Percentiles rank a stretch among this genome's conserved stretches.
Evolutionary conservation across 345 rosid species (phyloP).

Genomic region (Euphorbia tirucalli): DNA sequence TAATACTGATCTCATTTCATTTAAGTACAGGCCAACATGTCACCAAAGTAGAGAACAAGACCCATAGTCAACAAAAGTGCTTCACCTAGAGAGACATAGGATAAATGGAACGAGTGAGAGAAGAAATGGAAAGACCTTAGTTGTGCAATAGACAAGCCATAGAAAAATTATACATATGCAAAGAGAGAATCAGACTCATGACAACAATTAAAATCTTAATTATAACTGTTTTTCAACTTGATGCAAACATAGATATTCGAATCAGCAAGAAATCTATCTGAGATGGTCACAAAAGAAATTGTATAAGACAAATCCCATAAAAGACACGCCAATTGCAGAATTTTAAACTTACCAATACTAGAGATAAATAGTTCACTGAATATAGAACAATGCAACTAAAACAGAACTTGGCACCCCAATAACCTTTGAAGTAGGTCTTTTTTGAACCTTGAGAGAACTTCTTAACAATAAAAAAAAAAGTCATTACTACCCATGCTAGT

Average conservation of each 20-base stretch:
- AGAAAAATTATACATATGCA: no score
- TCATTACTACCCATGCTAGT: no score
- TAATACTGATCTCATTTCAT: constrained; percentile 73
- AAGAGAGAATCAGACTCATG: no score
- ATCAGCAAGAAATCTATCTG: neutral
- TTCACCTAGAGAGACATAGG: constrained; percentile 55
- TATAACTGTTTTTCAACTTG: neutral
- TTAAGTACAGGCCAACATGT: constrained; percentile 71
- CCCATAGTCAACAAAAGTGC: constrained; percentile 74
- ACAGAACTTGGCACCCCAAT: constrained; percentile 43
- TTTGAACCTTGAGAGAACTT: no score
- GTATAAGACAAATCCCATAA: neutral
- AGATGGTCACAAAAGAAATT: neutral
- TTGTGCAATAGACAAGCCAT: neutral
- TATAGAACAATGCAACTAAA: constrained; percentile 43
- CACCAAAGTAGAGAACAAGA: constrained; percentile 86
- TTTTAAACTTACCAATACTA: constrained; percentile 43
- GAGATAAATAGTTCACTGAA: constrained; percentile 52
- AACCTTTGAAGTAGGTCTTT: constrained; percentile 20
- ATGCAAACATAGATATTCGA: neutral
- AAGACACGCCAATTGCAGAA: neutral
- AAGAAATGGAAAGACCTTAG: neutral
- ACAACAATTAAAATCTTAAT: no score
- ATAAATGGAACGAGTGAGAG: neutral
- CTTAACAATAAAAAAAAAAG: no score